Evolutionary conservation across 768 basidiomycete genomes (phyloP), one percentile per base, ranked within the genome.

Genomic region (Hortiboletus campestris): DNA sequence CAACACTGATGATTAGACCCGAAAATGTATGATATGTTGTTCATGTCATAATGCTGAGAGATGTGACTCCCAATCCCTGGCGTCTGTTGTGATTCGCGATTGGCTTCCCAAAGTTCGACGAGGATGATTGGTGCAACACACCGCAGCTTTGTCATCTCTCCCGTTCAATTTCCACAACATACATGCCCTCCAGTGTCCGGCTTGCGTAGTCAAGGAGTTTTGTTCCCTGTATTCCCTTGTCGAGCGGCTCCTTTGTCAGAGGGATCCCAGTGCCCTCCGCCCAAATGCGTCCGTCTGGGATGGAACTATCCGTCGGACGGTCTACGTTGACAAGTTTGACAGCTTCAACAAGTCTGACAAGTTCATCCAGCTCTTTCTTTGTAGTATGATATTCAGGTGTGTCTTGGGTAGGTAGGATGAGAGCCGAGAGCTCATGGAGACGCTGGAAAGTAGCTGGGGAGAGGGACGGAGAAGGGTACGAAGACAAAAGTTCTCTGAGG

Each of bases 271-370:
- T 57, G 35, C 75, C 78, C 47, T 68, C 75, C 41, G 67, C 76
- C 77, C 72, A 79, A 65, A 73, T 63, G 54, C 71, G 75, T 58
- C 70, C 76, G 52, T 80, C 79, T 13, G 78, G 73, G 13, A 78
- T 62, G 42, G 57, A 49, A 8, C 41, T 22, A 19, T 59, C 57
- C 45, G 52, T 41, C 76, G 63, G 76, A 45, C 35, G 47, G n/a
- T 67, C 65, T 14, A 71, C 48, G 22, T 80, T 71, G 42, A 87
- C 84, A 25, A 88, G 68, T 68, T 82, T 88, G 49, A 92, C 90
- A 4, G 91, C 91, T 64, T 93, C 89, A 14, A 94, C 91, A 11
- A 94, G 76, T 58, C 78, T 81, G 53, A 92, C 75, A 47, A 94
- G 80, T 50, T 86, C 85, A 60, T 87, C 85, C 58, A 94, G 70